These are phyloP conservation scores for California macrophylla DNA, from an alignment of 441 rosid species.

Conservation along the genomic window DNA sequence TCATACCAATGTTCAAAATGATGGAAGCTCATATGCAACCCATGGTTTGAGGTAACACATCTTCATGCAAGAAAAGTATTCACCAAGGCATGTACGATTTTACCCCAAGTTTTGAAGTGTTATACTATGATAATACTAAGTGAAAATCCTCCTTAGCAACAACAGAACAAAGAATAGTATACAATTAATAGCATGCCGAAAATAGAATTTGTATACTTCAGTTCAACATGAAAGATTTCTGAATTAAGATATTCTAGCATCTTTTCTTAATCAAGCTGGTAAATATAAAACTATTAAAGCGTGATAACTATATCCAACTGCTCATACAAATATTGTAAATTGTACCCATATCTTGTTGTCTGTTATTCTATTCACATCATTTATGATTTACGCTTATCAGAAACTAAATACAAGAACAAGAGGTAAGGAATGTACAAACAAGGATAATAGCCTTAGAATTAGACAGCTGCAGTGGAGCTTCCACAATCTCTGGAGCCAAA, in stretches of 20 bases:
- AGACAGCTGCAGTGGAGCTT: conserved; percentile 34
- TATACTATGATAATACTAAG: not conserved
- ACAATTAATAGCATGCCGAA: not conserved
- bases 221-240: not conserved
- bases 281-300: not conserved
- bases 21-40: not conserved
- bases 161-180: too few relatives aligned
- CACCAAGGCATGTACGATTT: not conserved
- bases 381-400: not conserved
- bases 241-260: not conserved
- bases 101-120: not conserved
- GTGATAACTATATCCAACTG: not conserved
- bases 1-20: not conserved
- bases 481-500: conserved; percentile 33
- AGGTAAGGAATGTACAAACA: conserved; percentile 83
- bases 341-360: not conserved
- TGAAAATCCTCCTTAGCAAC: not conserved
- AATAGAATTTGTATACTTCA: not conserved
- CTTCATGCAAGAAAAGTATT: not conserved
- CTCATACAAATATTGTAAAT: not conserved
- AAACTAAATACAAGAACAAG: conserved; percentile 11
- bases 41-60: not conserved
- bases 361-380: not conserved
- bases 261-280: not conserved
- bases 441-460: conserved; percentile 66